These are phyloP conservation scores for Amanita polypyramis DNA, from an alignment of 768 basidiomycete genomes.

Conservation along the genomic window DNA sequence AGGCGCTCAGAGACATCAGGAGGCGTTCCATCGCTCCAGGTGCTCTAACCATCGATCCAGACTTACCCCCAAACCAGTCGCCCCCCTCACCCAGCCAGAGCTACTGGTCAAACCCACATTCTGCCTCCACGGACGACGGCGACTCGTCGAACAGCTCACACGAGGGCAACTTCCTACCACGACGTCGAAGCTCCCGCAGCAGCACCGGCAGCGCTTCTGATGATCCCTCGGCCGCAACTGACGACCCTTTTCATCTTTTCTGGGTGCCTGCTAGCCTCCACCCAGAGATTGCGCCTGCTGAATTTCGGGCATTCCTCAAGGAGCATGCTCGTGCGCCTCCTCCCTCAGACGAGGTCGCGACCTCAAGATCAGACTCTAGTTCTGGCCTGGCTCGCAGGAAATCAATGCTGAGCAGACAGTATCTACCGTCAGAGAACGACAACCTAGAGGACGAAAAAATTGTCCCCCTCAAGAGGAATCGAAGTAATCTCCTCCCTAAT, in stretches of 20 bases:
- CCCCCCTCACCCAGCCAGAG: conserved; percentile 44
- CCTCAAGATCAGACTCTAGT: conserved; percentile 16
- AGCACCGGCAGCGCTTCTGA: conserved; percentile 13
- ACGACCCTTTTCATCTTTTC: conserved; percentile 88
- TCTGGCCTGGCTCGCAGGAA: conserved; percentile 68
- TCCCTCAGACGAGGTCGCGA: conserved; percentile 34
- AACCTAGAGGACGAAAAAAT: conserved; percentile 58
- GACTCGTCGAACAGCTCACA: conserved; percentile 31
- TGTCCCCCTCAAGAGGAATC: conserved; percentile 58
- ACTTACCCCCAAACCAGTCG: conserved; percentile 67
- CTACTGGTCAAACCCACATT: conserved; percentile 33
- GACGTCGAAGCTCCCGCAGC: conserved; percentile 17
- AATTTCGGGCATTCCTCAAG: conserved; percentile 91
- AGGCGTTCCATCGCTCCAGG: conserved; percentile 80
- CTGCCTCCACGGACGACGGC: conserved; percentile 26
- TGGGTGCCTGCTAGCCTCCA: conserved; percentile 97
- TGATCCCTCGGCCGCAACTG: conserved; percentile 26
- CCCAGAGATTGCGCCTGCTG: conserved; percentile 94
- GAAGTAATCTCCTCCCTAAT: conserved; percentile 49
- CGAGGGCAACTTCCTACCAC: conserved; percentile 13
- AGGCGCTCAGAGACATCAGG: conserved; percentile 73
- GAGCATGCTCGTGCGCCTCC: conserved; percentile 71
- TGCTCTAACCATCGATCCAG: conserved; percentile 80
- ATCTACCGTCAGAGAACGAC: conserved; percentile 73
- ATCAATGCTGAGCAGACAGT: conserved; percentile 93